Conservation (phyloP, 805 yeast species). For the Zygosaccharomyces kombuchaensis region DNA sequence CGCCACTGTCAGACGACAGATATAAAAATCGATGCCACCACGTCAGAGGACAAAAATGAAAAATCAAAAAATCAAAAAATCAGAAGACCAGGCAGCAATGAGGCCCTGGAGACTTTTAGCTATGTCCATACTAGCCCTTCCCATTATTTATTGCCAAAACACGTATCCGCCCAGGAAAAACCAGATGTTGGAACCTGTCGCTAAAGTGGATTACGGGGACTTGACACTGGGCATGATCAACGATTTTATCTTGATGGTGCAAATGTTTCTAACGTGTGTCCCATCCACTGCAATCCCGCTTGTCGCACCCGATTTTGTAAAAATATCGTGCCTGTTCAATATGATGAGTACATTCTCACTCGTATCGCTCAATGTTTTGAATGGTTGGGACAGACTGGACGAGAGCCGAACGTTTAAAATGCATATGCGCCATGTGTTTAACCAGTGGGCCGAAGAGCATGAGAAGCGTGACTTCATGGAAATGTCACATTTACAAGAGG, state of each 20-base stretch:
- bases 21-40: not conserved
- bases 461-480: conserved; percentile 1
- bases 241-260: conserved; percentile 13
- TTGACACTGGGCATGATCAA: conserved; percentile 9
- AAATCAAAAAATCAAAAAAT: not conserved
- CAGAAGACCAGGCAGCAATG: not conserved
- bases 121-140: not conserved
- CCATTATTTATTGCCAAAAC: not conserved
- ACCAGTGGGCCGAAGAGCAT: conserved; percentile 13
- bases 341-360: conserved; percentile 13
- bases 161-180: not conserved
- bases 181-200: conserved; percentile 1
- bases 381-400: conserved; percentile 15
- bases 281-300: conserved; percentile 12
- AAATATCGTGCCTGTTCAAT: conserved; percentile 13
- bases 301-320: conserved; percentile 10
- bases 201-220: conserved; percentile 10
- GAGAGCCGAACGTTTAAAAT: conserved; percentile 12
- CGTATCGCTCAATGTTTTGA: conserved; percentile 9
- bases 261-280: conserved; percentile 14
- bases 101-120: not conserved
- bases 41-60: not conserved
- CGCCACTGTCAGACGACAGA: conserved; percentile 1
- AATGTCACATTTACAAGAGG: not conserved
- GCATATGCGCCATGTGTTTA: conserved; percentile 9